Base-by-base conservation (phyloP, 2,329 filamentous ascomycete genomes). In the Microdochium paspali region DNA sequence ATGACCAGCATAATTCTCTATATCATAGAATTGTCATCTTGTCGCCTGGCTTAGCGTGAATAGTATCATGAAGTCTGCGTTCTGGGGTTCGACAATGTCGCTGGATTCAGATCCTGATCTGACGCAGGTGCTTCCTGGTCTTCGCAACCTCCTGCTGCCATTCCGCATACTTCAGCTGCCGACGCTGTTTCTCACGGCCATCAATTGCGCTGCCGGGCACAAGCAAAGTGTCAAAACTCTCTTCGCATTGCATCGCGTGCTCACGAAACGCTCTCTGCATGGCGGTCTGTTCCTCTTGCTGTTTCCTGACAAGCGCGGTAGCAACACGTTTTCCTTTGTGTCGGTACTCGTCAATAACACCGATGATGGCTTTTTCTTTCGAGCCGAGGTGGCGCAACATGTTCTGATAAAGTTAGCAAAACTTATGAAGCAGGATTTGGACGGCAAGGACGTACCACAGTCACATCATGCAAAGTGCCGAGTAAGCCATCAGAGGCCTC, bases 351-450 rank as follows among this genome's bases (percentile, higher is more conserved):
- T 49, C 23, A 10, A 51, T 35, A 25, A 54, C 44, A 21, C 48
- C 23, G 20, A 25, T 49, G 47, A 39, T 54, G n/a, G 5, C 42
- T 50, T 49, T 54, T 31, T 39, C 54, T 52, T 21, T 50, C 45
- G 24, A 45, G 53, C 40, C 53, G 47, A 55, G 31, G 13, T 54
- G 50, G 23, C 47, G 49, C 32, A 55, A 43, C 24, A 55, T 45
- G 13, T 39, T 50, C 53, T 40, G 12, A 15, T 40, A 3, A 18
- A 21, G 35, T 40, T 12, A 40, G 18, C 5, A 26, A 43, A 24
- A 40, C 18, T 25, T 12, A 23, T 24, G n/a, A 20, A 5, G n/a
- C 10, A 18, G 10, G 10, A 10, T 42, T 10, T 46, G 21, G 31
- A 40, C 4, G 10, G 24, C 10, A 32, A 31, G 18, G 3, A 47